These are phyloP conservation scores for Hymenochaete sp. DNA, from an alignment of 1,284 basidiomycete species.

Conservation along the genomic window DNA sequence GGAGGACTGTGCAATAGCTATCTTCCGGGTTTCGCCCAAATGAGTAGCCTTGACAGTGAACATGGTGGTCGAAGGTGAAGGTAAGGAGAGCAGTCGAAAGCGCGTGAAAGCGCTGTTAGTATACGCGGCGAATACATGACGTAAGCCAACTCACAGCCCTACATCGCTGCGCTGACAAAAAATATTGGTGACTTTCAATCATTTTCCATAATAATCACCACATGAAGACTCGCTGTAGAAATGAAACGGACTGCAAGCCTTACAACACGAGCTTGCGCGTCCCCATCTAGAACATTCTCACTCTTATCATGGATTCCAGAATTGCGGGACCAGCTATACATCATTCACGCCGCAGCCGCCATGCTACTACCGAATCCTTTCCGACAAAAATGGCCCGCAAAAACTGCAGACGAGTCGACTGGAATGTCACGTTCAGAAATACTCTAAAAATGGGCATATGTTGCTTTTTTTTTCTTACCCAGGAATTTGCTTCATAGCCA, in stretches of 20 bases:
- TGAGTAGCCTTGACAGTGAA: slow-evolving; percentile 50
- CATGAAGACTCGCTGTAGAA: too few species aligned
- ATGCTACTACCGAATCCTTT: slow-evolving; percentile 33
- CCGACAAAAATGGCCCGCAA: slow-evolving; percentile 33
- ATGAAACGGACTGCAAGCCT: too few species aligned
- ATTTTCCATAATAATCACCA: too few species aligned
- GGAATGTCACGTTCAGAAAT: slow-evolving; percentile 6
- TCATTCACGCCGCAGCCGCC: too few species aligned
- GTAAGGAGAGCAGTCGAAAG: neutral
- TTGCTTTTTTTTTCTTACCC: neutral
- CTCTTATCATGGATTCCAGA: too few species aligned
- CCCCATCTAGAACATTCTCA: too few species aligned
- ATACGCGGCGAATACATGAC: too few species aligned
- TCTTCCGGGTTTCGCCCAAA: slow-evolving; percentile 40
- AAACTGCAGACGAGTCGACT: slow-evolving; percentile 29
- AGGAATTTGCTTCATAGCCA: slow-evolving; percentile 34
- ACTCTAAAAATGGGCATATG: slow-evolving; percentile 12
- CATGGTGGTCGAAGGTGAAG: slow-evolving; percentile 30
- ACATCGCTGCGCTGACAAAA: too few species aligned
- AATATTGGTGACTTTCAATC: too few species aligned
- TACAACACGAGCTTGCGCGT: too few species aligned
- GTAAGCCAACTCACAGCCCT: too few species aligned
- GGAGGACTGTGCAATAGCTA: slow-evolving; percentile 32
- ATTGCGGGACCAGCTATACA: too few species aligned
- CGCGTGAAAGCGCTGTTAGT: neutral